Conservation (phyloP, 306 rosid species). For the Macrotyloma uniflorum region DNA sequence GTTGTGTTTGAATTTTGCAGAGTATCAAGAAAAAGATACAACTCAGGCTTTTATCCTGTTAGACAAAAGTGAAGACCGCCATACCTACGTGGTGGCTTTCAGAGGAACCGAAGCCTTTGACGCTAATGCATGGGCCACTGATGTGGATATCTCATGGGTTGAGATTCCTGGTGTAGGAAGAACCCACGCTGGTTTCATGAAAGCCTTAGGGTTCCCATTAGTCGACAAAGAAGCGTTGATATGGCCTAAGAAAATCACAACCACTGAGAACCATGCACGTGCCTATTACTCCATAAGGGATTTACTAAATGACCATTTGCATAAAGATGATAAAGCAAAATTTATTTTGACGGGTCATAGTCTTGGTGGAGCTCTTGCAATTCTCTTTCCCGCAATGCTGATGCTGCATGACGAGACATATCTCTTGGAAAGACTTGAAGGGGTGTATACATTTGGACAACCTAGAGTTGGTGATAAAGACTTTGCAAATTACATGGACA, state of each 20-base stretch:
- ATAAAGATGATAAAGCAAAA: constrained; percentile 25
- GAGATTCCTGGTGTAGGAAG: constrained; percentile 45
- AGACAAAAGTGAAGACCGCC: constrained; percentile 41
- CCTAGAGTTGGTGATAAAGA: constrained; percentile 65
- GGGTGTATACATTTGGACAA: constrained; percentile 78
- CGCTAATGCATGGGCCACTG: constrained; percentile 66
- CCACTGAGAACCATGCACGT: not conserved
- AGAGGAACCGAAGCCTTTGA: constrained; percentile 71
- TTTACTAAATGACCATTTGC: constrained; percentile 31
- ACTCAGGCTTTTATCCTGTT: constrained; percentile 56
- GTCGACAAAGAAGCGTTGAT: constrained; percentile 26
- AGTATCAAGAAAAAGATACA: constrained; percentile 52
- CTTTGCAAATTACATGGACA: constrained; percentile 56
- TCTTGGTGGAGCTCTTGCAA: constrained; percentile 58
- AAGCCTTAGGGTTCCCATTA: constrained; percentile 54
- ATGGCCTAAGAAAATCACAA: constrained; percentile 45
- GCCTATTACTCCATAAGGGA: constrained; percentile 60
- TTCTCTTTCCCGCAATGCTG: constrained; percentile 49
- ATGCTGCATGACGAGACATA: constrained; percentile 53
- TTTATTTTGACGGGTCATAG: constrained; percentile 60
- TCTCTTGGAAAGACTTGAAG: constrained; percentile 57
- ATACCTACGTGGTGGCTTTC: constrained; percentile 59
- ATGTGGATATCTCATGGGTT: constrained; percentile 68
- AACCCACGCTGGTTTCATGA: constrained; percentile 76
- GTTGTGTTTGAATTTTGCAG: constrained; percentile 36